Percentiles rank a stretch among this genome's conserved stretches.
These are phyloP conservation scores for Ustulina deusta DNA, from an alignment of 2,329 filamentous ascomycete species.

Conservation along the genomic window DNA sequence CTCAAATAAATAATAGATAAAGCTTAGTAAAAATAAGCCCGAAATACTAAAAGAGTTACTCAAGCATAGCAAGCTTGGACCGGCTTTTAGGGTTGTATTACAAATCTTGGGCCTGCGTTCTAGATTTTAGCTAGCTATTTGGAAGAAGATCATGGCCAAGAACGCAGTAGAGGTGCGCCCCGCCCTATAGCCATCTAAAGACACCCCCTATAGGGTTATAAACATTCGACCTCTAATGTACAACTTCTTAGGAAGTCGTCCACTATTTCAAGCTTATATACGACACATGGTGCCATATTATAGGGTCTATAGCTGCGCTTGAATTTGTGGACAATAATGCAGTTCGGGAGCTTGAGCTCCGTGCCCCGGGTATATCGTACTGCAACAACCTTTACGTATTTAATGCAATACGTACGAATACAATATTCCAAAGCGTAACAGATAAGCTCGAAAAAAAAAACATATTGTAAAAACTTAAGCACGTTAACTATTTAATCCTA, in stretches of 20 bases:
- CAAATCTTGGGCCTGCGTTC: too few species aligned
- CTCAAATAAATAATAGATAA: too few species aligned
- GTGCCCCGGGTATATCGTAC: conserved; percentile 11
- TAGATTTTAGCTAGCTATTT: too few species aligned
- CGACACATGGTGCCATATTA: conserved; percentile 15
- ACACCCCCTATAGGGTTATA: too few species aligned
- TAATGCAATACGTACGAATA: conserved; percentile 1
- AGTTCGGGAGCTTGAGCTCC: conserved; percentile 13
- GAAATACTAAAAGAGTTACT: too few species aligned
- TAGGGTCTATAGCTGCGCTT: conserved; percentile 17
- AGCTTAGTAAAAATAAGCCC: too few species aligned
- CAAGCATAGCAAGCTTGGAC: too few species aligned
- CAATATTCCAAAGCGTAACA: conserved; percentile 1
- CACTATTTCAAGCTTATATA: conserved; percentile 24
- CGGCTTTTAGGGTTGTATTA: too few species aligned
- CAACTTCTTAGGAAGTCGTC: conserved; percentile 28
- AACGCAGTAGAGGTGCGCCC: too few species aligned
- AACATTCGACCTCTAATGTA: not conserved
- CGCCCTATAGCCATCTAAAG: too few species aligned
- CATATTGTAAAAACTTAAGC: conserved; percentile 8
- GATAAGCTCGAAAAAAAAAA: conserved; percentile 1
- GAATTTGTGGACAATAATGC: conserved; percentile 15
- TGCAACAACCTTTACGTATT: conserved; percentile 10
- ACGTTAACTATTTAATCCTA: conserved; percentile 17
- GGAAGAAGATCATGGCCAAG: too few species aligned